A percentile compares a stretch with the other conserved stretches of the same genome.
phyloP scores from a whole-genome alignment of 306 rosid species.

The Chamaecrista fasciculata region DNA sequence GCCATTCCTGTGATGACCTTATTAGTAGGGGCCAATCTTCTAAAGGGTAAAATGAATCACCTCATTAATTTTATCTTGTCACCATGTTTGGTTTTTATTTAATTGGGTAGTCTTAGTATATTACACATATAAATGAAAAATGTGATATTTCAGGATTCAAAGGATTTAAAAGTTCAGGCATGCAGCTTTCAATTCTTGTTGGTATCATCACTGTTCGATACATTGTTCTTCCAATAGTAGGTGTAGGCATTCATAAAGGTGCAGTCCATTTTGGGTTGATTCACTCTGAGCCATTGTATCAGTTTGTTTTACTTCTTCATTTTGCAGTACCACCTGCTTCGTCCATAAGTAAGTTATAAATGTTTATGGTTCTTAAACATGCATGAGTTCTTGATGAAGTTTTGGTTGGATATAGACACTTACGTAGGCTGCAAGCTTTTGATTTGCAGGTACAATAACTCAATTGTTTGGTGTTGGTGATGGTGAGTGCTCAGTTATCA shows the following conservation, averaged over 20 bases:
- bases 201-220: slow-evolving; percentile 37
- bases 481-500: slow-evolving; percentile 37
- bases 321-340: slow-evolving; percentile 41
- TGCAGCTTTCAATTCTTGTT: slow-evolving; percentile 19
- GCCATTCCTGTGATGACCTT: slow-evolving; percentile 41
- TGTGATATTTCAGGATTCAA: slow-evolving; percentile 44
- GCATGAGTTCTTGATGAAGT: background rate
- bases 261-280: slow-evolving; percentile 30
- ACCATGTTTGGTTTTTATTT: background rate
- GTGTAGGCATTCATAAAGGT: slow-evolving; percentile 38
- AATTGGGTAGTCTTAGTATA: background rate
- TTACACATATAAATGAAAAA: no score
- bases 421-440: no score
- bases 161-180: slow-evolving; percentile 31
- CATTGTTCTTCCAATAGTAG: slow-evolving; percentile 38
- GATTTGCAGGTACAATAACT: slow-evolving; percentile 37
- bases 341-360: slow-evolving; percentile 33
- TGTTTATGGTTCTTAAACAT: background rate
- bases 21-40: slow-evolving; percentile 48
- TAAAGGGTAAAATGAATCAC: slow-evolving; percentile 23
- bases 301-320: slow-evolving; percentile 43
- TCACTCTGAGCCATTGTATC: slow-evolving; percentile 40
- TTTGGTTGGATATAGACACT: background rate
- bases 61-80: background rate
- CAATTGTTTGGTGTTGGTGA: slow-evolving; percentile 41